phyloP scores from a whole-genome alignment of 1,284 basidiomycete species.

The Heterobasidion occidentale region DNA sequence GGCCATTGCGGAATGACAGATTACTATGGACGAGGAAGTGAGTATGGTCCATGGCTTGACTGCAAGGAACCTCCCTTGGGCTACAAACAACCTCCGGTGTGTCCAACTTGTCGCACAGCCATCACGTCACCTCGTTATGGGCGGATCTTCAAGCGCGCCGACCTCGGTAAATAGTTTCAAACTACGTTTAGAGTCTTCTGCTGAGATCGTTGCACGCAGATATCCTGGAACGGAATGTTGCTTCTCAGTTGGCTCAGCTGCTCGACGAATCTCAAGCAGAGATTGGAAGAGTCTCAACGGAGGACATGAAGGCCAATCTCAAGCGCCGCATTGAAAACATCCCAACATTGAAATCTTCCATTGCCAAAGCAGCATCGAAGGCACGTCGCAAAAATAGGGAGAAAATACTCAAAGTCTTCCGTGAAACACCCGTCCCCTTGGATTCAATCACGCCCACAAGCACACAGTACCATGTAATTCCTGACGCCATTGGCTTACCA shows the following conservation, averaged over 20 bases:
- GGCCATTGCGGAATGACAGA: conserved; percentile 43
- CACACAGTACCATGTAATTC: background rate
- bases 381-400: background rate
- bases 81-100: conserved; percentile 38
- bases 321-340: conserved; percentile 2
- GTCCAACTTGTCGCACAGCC: conserved; percentile 45
- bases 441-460: background rate
- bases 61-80: conserved; percentile 31
- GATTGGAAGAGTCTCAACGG: conserved; percentile 19
- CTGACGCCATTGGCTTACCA: background rate
- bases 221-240: conserved; percentile 55
- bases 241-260: conserved; percentile 37
- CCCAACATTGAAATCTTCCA: background rate
- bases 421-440: background rate
- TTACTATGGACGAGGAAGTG: conserved; percentile 35
- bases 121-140: conserved; percentile 51
- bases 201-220: conserved; percentile 19
- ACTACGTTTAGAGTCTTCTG: no score
- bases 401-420: background rate
- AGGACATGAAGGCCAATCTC: background rate
- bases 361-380: conserved; percentile 6
- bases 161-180: conserved; percentile 19
- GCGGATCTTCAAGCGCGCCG: conserved; percentile 50
- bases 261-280: conserved; percentile 23
- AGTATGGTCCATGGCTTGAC: conserved; percentile 27